Percentiles rank a stretch among this genome's conserved stretches.
These are phyloP conservation scores for Russula virescens DNA, from an alignment of 768 basidiomycete species.

Conservation along the genomic window DNA sequence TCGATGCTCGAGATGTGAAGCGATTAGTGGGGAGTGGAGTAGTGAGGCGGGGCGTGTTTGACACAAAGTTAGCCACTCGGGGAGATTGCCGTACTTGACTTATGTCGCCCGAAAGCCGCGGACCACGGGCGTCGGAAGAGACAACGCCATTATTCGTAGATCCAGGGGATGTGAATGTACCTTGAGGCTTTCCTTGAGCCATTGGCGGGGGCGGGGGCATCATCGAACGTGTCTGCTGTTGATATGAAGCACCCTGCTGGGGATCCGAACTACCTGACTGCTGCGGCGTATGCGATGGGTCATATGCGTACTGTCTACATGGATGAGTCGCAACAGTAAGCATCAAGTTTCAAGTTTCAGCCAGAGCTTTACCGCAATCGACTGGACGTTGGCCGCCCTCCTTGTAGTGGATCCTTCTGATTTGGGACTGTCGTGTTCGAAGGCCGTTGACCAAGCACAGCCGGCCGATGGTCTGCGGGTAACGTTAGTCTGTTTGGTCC, in stretches of 20 bases:
- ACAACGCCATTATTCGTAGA: not conserved
- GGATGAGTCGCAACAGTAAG: not conserved
- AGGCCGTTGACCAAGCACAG: conserved; percentile 34
- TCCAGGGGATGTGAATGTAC: not conserved
- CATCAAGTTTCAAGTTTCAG: not conserved
- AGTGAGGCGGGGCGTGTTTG: not conserved
- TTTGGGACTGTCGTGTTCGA: conserved; percentile 2
- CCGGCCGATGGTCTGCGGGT: conserved; percentile 52
- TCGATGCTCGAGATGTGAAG: conserved; percentile 18
- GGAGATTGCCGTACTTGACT: not conserved
- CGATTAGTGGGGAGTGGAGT: not conserved
- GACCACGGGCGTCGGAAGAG: not conserved
- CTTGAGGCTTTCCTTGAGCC: conserved; percentile 18
- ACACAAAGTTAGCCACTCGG: not conserved
- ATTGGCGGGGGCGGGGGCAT: conserved; percentile 29
- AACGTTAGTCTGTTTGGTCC: conserved; percentile 65
- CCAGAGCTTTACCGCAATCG: conserved; percentile 43
- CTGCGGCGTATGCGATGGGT: conserved; percentile 41
- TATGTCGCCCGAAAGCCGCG: not conserved
- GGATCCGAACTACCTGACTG: conserved; percentile 31
- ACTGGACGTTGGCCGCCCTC: conserved; percentile 45
- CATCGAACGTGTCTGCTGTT: conserved; percentile 26
- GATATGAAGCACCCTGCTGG: conserved; percentile 26
- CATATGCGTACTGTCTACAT: conserved; percentile 64
- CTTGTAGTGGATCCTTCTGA: conserved; percentile 8